These are phyloP conservation scores for Xylaria palmicola DNA, from an alignment of 495 filamentous ascomycete genomes.

Conservation along the genomic window DNA sequence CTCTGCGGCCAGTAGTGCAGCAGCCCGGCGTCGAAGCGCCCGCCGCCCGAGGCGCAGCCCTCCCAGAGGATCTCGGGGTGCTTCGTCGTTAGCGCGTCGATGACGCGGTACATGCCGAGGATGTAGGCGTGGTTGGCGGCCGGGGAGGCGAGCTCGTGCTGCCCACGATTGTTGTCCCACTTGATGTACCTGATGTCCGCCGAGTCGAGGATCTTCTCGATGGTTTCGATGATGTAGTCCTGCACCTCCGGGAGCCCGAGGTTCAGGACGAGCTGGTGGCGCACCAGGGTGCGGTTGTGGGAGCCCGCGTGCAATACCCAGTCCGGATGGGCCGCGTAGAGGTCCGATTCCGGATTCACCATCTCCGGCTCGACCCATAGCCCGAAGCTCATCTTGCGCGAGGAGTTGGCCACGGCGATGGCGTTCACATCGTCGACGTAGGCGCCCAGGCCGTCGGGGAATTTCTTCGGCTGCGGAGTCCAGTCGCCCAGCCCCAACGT, in stretches of 20 bases:
- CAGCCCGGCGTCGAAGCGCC: slow-evolving; percentile 54
- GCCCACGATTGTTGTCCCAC: slow-evolving; percentile 59
- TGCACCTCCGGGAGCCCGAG: slow-evolving; percentile 54
- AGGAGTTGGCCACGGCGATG: slow-evolving; percentile 42
- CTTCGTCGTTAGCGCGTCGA: slow-evolving; percentile 49
- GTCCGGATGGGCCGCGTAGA: slow-evolving; percentile 54
- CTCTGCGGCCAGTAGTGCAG: slow-evolving; percentile 58
- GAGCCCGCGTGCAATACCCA: slow-evolving; percentile 53
- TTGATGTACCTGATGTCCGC: slow-evolving; percentile 55
- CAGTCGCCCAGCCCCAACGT: slow-evolving; percentile 55
- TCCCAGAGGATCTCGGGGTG: slow-evolving; percentile 58
- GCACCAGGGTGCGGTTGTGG: slow-evolving; percentile 49
- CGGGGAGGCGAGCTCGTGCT: slow-evolving; percentile 51
- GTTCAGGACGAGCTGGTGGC: slow-evolving; percentile 55
- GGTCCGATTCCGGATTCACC: slow-evolving; percentile 54
- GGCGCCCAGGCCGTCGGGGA: slow-evolving; percentile 50
- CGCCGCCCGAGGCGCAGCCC: slow-evolving; percentile 57
- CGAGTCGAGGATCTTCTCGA: slow-evolving; percentile 47
- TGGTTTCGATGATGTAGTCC: slow-evolving; percentile 50
- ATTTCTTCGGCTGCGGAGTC: slow-evolving; percentile 50
- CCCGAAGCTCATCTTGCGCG: slow-evolving; percentile 48
- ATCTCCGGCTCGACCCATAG: slow-evolving; percentile 61
- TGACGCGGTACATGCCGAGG: slow-evolving; percentile 54
- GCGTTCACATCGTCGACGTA: slow-evolving; percentile 45
- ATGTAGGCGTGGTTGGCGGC: slow-evolving; percentile 52